Evolutionary conservation across 306 rosid genomes (phyloP).

Genomic region (Bauhinia variegata): DNA sequence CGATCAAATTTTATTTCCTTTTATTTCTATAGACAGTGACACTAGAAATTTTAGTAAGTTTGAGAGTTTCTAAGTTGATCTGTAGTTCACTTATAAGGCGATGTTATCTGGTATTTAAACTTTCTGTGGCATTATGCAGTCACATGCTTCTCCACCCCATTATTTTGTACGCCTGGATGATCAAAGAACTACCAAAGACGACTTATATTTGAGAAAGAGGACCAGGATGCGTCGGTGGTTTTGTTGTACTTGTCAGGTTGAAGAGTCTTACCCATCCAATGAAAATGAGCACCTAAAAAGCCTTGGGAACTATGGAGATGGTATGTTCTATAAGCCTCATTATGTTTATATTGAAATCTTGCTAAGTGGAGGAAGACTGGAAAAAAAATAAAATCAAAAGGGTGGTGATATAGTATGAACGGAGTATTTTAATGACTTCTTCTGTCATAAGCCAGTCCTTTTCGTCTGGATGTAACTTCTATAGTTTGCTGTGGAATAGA

Average conservation of each 20-base stretch:
- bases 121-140: slow-evolving; percentile 50
- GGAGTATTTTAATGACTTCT: background rate
- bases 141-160: slow-evolving; percentile 73
- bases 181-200: slow-evolving; percentile 44
- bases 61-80: slow-evolving; percentile 5
- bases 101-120: slow-evolving; percentile 6
- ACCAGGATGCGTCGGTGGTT: slow-evolving; percentile 93
- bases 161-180: slow-evolving; percentile 65
- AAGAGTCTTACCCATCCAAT: slow-evolving; percentile 71
- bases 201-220: slow-evolving; percentile 63
- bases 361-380: background rate
- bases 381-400: no score
- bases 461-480: background rate
- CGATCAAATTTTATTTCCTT: slow-evolving; percentile 19
- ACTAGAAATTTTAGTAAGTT: background rate
- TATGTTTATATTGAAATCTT: slow-evolving; percentile 2
- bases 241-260: slow-evolving; percentile 79
- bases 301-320: slow-evolving; percentile 69
- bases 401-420: background rate
- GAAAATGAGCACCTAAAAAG: slow-evolving; percentile 85
- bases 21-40: background rate
- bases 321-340: slow-evolving; percentile 43
- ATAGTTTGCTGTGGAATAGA: background rate
- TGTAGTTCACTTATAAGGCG: background rate
- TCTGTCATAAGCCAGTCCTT: background rate